Evolutionary conservation across 208 protist genomes (phyloP), one percentile per base, ranked within the genome.

Genomic region (Wallacemonas sp.): DNA sequence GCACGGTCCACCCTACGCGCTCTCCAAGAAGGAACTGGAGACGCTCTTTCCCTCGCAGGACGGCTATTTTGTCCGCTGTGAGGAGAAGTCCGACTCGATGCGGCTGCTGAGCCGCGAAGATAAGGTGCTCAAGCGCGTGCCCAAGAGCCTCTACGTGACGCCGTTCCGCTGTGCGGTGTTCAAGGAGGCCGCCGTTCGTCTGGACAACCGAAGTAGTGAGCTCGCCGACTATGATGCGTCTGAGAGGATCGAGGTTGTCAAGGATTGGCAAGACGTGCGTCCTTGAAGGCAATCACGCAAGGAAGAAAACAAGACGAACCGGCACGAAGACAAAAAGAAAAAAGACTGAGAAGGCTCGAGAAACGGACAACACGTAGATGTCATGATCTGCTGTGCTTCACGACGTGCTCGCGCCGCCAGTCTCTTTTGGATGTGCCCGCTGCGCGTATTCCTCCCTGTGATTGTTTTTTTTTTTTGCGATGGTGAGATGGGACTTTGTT

Each of bases 111-210:
- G 85, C 61, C 82, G 86, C n/a, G 88, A 96, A 63, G 74, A 91
- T 38, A 79, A 82, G 5, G 54, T 96, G 16, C 66, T 94, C 52
- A 76, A 82, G 45, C 77, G 88, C 14, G 80, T 96, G n/a, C 91
- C 87, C 14, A 83, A 79, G 73, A 80, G 87, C 65, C 69, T 92
- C 22, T 93, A 94, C 66, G 86, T 92, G 20, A 96, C 91, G 28
- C 87, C 91, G 25, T 96, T 94, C 61, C 70, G 86, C 55, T 96
- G 91, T 57, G 91, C 84, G 0, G 86, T 96, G 39, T 96, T 94
- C 64, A 70, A 74, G n/a, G 76, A 84, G 32, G 76, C 67, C 4
- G 74, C 77, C 12, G 81, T 91, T 1, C 88, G 88, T 57, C 46
- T 84, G 10, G 55, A 65, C 25, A 66, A 72, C 2, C 70, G 82